Evolutionary conservation across 2,329 filamentous ascomycete species (phyloP).

Genomic region (Sclerotinia borealis): DNA sequence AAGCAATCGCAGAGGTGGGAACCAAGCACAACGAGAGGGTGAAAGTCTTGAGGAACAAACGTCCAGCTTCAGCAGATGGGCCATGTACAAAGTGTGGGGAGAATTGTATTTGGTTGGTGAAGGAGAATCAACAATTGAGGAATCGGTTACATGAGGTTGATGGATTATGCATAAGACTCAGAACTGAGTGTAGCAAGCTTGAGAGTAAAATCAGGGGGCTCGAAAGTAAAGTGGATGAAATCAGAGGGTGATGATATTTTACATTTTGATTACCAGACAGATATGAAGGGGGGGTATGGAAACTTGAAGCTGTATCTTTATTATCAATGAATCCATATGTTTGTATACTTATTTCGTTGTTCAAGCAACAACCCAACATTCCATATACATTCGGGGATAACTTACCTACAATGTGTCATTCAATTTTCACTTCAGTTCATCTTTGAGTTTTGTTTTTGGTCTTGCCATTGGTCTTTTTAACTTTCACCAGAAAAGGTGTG

Average conservation of each 20-base stretch:
- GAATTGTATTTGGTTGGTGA: neutral
- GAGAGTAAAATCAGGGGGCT: neutral
- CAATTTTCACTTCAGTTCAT: neutral
- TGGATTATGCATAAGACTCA: neutral
- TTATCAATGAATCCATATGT: neutral
- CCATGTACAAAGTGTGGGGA: neutral
- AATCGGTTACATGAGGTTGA: neutral
- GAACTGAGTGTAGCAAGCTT: neutral
- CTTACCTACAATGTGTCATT: too few species aligned
- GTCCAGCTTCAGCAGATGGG: neutral
- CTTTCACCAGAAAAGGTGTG: neutral
- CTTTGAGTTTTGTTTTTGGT: too few species aligned
- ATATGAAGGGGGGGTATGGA: neutral
- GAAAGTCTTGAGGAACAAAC: neutral
- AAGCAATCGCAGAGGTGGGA: neutral
- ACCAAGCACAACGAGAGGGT: neutral
- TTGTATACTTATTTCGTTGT: neutral
- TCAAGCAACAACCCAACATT: neutral
- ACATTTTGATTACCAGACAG: neutral
- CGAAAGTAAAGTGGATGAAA: neutral
- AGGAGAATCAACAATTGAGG: neutral
- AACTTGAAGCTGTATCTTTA: neutral
- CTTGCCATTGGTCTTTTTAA: neutral
- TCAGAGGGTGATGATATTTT: neutral
- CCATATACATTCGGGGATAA: too few species aligned